Conservation (phyloP, 2,329 filamentous ascomycete genomes). For the Colletotrichum incanum region DNA sequence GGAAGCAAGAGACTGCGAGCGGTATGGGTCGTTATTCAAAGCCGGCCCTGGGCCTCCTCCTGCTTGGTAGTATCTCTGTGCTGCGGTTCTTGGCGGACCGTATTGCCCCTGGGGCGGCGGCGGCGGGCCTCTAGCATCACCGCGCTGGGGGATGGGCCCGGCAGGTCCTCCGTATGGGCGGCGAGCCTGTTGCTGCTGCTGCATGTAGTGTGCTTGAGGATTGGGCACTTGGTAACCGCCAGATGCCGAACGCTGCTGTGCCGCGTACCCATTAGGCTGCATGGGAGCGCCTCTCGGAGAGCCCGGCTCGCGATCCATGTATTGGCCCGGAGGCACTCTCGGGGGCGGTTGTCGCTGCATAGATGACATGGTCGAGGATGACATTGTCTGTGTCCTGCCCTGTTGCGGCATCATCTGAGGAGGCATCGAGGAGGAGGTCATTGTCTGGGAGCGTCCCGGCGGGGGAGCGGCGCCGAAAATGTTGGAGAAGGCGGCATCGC, state of each 20-base stretch:
- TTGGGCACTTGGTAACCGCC: constrained; percentile 63
- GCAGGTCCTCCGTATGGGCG: constrained; percentile 62
- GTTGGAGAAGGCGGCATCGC: constrained; percentile 95
- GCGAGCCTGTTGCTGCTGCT: constrained; percentile 60
- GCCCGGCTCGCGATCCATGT: constrained; percentile 54
- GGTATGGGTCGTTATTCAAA: constrained; percentile 86
- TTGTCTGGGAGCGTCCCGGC: constrained; percentile 92
- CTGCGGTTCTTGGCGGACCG: constrained; percentile 58
- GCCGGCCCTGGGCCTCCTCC: constrained; percentile 76
- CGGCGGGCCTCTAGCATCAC: constrained; percentile 70
- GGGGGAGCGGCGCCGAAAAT: constrained; percentile 93
- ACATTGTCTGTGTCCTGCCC: constrained; percentile 83
- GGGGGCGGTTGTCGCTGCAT: constrained; percentile 78
- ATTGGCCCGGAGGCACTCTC: constrained; percentile 61
- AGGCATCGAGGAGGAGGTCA: constrained; percentile 83
- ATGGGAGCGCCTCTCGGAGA: constrained; percentile 58
- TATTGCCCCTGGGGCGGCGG: constrained; percentile 53
- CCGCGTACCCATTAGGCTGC: constrained; percentile 52
- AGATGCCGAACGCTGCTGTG: constrained; percentile 65
- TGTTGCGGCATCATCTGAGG: constrained; percentile 64
- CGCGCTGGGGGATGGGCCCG: constrained; percentile 64
- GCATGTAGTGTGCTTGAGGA: constrained; percentile 63
- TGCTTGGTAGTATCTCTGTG: constrained; percentile 74
- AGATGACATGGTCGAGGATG: constrained; percentile 60
- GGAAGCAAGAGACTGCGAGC: constrained; percentile 93